phyloP scores from a whole-genome alignment of 176 grass and related monocot species.

The Eleusine coracana region DNA sequence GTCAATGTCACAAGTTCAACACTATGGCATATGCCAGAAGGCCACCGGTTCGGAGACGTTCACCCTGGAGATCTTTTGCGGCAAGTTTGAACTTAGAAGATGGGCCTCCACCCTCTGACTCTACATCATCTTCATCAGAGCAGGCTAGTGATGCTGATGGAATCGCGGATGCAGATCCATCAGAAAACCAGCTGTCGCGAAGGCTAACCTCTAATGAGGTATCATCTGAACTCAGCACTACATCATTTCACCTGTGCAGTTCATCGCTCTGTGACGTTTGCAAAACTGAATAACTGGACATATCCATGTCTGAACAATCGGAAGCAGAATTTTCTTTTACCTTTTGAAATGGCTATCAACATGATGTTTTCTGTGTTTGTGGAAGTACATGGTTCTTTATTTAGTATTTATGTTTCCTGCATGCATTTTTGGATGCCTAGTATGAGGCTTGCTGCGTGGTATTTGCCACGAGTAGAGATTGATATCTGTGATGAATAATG shows the following conservation, averaged over 20 bases:
- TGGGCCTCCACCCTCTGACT: constrained; percentile 28
- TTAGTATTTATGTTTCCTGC: background rate
- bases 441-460: background rate
- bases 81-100: constrained; percentile 66
- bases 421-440: background rate
- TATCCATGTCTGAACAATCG: background rate
- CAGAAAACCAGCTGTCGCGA: constrained; percentile 41
- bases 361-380: background rate
- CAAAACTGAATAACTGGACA: background rate
- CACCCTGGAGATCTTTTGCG: constrained; percentile 50
- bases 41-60: constrained; percentile 34
- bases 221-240: constrained; percentile 7
- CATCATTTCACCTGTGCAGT: background rate
- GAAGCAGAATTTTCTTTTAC: background rate
- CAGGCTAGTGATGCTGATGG: constrained; percentile 39
- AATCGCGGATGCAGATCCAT: constrained; percentile 31
- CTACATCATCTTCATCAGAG: constrained; percentile 33
- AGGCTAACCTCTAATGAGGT: constrained; percentile 60
- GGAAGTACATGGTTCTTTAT: background rate
- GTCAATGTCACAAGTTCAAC: constrained; percentile 16
- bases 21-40: constrained; percentile 27
- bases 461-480: background rate
- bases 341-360: background rate
- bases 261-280: background rate
- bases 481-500: background rate